Evolutionary conservation across 2,329 filamentous ascomycete species (phyloP).

Genomic region (Ophidiomyces ophidiicola): DNA sequence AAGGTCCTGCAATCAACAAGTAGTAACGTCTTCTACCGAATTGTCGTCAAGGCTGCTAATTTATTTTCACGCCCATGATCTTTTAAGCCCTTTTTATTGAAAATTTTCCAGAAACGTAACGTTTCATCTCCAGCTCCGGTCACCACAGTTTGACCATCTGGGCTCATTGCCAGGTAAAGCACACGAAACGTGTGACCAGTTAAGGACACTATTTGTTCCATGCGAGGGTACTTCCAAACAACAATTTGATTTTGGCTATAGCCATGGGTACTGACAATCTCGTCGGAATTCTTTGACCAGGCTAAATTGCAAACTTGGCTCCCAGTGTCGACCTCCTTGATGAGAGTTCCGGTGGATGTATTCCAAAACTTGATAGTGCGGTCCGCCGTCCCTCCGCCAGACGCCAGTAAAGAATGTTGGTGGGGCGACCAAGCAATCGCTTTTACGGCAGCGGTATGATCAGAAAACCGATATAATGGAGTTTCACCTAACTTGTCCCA

Average conservation of each 20-base stretch:
- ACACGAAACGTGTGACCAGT: conserved; percentile 96
- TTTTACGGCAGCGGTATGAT: conserved; percentile 92
- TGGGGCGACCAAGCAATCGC: conserved; percentile 97
- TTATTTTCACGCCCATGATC: conserved; percentile 52
- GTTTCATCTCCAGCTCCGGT: conserved; percentile 96
- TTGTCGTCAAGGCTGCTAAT: conserved; percentile 70
- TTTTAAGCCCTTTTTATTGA: conserved; percentile 65
- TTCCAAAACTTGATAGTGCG: conserved; percentile 97
- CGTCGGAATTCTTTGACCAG: conserved; percentile 95
- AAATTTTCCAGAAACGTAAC: conserved; percentile 90
- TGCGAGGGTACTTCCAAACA: conserved; percentile 97
- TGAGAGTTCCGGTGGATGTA: conserved; percentile 65
- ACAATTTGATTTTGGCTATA: conserved; percentile 98
- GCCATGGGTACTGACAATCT: conserved; percentile 92
- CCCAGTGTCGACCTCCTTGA: conserved; percentile 88
- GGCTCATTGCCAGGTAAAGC: conserved; percentile 92
- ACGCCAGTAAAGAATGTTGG: conserved; percentile 85
- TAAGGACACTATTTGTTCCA: conserved; percentile 90
- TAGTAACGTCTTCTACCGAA: conserved; percentile 41
- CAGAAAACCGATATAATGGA: conserved; percentile 83
- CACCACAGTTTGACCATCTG: conserved; percentile 83
- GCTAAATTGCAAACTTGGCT: conserved; percentile 98
- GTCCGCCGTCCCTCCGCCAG: conserved; percentile 89
- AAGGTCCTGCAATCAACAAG: background rate
- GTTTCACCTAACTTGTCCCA: conserved; percentile 95